These are phyloP conservation scores for Ambispora gerdemannii DNA, from an alignment of 192 early-diverging fungal species.

Conservation along the genomic window DNA sequence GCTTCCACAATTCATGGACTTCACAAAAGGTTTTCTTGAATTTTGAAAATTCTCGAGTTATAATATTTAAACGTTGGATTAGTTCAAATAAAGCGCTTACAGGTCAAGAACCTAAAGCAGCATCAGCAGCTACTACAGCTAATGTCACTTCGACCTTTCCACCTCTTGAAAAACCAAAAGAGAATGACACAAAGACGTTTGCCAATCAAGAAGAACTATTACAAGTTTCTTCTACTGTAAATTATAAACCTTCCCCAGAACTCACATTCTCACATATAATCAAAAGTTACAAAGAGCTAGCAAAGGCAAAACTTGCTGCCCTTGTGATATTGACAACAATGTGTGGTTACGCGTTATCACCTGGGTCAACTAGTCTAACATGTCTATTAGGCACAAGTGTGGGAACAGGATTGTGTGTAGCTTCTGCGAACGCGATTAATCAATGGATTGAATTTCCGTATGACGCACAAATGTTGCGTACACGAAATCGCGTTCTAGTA, in stretches of 20 bases:
- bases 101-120: too few species aligned
- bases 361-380: constrained; percentile 55
- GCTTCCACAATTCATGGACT: too few species aligned
- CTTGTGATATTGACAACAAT: constrained; percentile 92
- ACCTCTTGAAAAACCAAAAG: too few species aligned
- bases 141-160: too few species aligned
- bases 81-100: too few species aligned
- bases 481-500: constrained; percentile 82
- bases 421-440: constrained; percentile 91
- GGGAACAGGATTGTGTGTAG: constrained; percentile 85
- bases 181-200: too few species aligned
- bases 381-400: constrained; percentile 77
- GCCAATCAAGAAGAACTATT: background rate
- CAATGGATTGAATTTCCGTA: constrained; percentile 95
- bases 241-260: constrained; percentile 36
- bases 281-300: constrained; percentile 67
- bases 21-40: too few species aligned
- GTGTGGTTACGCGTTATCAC: constrained; percentile 92
- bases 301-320: constrained; percentile 83
- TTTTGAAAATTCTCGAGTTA: too few species aligned
- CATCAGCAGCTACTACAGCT: too few species aligned
- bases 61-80: too few species aligned
- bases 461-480: constrained; percentile 96
- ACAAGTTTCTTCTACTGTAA: background rate
- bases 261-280: constrained; percentile 33